Base-by-base conservation (phyloP, 495 filamentous ascomycete species). In the Trichocladium antarcticum region DNA sequence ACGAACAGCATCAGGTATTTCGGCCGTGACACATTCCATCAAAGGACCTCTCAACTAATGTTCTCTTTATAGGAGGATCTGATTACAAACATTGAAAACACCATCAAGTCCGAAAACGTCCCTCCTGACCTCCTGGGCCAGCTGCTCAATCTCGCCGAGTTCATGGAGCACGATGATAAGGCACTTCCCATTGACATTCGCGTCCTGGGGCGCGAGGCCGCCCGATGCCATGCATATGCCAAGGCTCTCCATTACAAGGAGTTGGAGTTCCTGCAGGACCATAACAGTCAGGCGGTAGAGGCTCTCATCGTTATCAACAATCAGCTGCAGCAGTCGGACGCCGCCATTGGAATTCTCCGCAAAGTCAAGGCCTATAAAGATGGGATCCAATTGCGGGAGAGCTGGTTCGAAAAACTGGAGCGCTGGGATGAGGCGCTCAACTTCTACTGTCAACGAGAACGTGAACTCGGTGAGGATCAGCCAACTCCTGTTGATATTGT, bases 151-250 rank as follows among this genome's bases (percentile, higher is more conserved):
- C 77, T 99, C 12, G 92, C 89, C 3, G 92, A 99, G 57, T 99
- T 97, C 63, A 99, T 99, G 92, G 92, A 99, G 59, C 92, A 99
- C 57, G 92, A 97, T 58, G 92, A 99, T 61, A 97, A 97, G 60
- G 92, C 92, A 6, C 75, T 99, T 19, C 92, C 92, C 14, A 96
- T 99, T 55, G 93, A 99, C 63, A 95, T 99, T 49, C 79, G 92
- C 28, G 84, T 86, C 1, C 71, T 97, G 29, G 92, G 93, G 16
- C 84, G 87, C 57, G 93, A 95, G 60, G 92, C 92, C 12, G 88
- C 82, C 0, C 88, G 89, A 57, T 97, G 93, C 45, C 92, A 99
- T 67, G 92, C 92, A 6, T 97, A 92, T 63, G 92, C 92, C 15
- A 99, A 99, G 63, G 92, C 92, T 9, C 75, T 99, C 16, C 92